Evolutionary conservation across 306 rosid species (phyloP), one percentile per base, ranked within the genome.

Genomic region (Cucumis cinereus): DNA sequence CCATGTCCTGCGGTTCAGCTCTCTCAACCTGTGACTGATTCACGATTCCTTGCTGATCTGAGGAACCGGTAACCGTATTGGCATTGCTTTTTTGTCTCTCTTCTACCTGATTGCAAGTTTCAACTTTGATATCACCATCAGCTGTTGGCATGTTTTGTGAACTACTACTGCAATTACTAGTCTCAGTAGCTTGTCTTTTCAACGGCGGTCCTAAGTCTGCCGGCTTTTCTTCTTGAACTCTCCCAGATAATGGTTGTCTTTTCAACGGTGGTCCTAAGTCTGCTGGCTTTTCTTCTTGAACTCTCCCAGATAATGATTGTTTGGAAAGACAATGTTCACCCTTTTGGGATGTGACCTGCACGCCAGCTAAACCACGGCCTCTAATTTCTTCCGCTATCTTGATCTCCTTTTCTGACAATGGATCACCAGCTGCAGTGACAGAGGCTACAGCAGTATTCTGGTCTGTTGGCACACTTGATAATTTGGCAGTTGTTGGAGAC

Each of bases 361-460:
- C 55, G n/a, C 77, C 61, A 38, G 79, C 60, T 23, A 58, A 56
- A 63, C 20, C 59, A 19, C 81, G 74, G 68, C 36, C 77, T 76
- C 30, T 61, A 3, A 24, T 69, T 58, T 70, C 85, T 78, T 77
- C 81, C 3, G 47, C 38, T 26, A 83, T 74, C 81, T 76, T 85
- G 78, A 70, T 55, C 47, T 56, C 86, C 84, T 78, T 84, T 78
- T 81, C 83, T 76, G 76, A 79, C 52, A 62, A 35, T 40, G 82
- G 77, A 77, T 79, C 76, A 54, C 40, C 23, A 23, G 70, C 82
- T 43, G 55, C 83, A 36, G 50, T 77, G 72, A 45, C 72, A 77
- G 82, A 55, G 77, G 77, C 69, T 69, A 64, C 80, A 35, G 20
- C 80, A 64, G 66, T 87, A 68, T 72, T 72, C 28, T 50, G 76